Conservation (phyloP, 495 filamentous ascomycete genomes). For the Penicillium cataractarum region DNA sequence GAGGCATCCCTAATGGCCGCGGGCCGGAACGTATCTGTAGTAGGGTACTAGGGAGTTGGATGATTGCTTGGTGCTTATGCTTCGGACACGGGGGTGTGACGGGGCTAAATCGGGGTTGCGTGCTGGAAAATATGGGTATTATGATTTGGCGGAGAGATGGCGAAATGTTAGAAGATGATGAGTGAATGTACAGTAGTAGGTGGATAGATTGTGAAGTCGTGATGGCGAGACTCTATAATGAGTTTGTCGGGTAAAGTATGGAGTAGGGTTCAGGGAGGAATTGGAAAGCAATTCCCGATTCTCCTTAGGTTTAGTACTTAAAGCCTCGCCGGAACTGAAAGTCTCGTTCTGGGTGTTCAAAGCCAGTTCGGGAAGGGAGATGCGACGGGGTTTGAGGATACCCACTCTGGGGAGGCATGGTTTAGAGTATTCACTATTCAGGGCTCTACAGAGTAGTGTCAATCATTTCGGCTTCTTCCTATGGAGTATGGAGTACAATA, state of each 20-base stretch:
- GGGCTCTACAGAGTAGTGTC: too few relatives aligned
- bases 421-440: not conserved
- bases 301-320: not conserved
- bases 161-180: not conserved
- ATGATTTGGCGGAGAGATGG: not conserved
- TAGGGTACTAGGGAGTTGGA: too few relatives aligned
- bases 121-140: not conserved
- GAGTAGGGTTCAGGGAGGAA: not conserved
- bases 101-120: not conserved
- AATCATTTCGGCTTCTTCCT: too few relatives aligned
- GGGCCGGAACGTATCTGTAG: not conserved
- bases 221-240: not conserved
- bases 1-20: not conserved
- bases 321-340: not conserved
- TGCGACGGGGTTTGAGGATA: not conserved
- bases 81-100: not conserved
- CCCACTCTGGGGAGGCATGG: not conserved
- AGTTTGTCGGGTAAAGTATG: not conserved
- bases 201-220: not conserved
- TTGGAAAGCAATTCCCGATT: not conserved
- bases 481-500: too few relatives aligned
- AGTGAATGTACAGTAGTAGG: too few relatives aligned
- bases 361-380: conserved; percentile 10
- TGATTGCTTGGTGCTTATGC: too few relatives aligned
- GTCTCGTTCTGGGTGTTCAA: not conserved